These are phyloP conservation scores for Agrocybe pediades DNA, from an alignment of 768 basidiomycete species.

Conservation along the genomic window DNA sequence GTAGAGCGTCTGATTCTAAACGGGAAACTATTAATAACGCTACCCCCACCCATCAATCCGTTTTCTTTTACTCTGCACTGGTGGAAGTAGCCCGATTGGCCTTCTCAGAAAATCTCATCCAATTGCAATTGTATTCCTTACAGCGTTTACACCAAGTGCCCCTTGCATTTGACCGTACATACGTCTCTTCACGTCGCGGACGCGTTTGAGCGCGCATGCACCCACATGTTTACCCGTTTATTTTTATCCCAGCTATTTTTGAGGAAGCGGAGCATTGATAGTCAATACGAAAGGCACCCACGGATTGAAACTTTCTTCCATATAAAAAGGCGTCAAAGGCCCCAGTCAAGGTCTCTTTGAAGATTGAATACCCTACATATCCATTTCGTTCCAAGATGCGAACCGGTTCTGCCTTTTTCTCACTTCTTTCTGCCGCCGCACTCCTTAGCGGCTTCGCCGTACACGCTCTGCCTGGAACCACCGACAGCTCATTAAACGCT, in stretches of 20 bases:
- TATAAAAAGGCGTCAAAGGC: neutral
- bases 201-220: neutral
- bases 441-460: neutral
- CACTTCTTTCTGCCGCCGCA: neutral
- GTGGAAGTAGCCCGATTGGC: neutral
- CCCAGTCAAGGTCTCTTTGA: neutral
- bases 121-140: neutral
- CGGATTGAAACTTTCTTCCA: neutral
- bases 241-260: no score
- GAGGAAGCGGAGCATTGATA: neutral
- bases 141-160: neutral
- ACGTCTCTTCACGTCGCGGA: neutral
- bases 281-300: neutral
- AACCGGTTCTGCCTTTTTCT: neutral
- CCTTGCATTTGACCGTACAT: neutral
- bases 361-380: no score
- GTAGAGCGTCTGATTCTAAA: no score
- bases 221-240: neutral
- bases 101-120: neutral
- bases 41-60: neutral
- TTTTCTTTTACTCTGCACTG: neutral
- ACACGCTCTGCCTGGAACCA: neutral
- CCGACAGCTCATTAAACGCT: neutral
- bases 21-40: neutral
- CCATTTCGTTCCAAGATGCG: neutral